Evolutionary conservation across 202 grass and related monocot species (phyloP).

Genomic region (Alloteropsis angusta): DNA sequence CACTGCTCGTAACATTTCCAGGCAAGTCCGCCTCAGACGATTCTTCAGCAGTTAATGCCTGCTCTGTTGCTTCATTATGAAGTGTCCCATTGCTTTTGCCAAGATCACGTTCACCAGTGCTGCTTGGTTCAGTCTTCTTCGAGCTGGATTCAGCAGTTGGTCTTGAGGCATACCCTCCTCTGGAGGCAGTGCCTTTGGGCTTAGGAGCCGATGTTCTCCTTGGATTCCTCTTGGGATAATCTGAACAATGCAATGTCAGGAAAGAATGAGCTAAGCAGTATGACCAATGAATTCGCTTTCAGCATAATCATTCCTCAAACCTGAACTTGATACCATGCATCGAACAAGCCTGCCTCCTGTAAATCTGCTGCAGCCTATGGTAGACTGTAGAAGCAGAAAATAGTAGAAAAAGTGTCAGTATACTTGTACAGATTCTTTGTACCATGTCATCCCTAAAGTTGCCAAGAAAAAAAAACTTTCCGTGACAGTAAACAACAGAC

Average conservation of each 20-base stretch:
- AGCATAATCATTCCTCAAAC: slow-evolving; percentile 27
- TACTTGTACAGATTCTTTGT: not conserved
- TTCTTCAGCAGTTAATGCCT: not conserved
- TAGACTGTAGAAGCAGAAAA: slow-evolving; percentile 34
- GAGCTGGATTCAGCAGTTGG: slow-evolving; percentile 29
- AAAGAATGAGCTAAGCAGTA: slow-evolving; percentile 14
- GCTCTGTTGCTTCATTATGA: not conserved
- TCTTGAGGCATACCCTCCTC: slow-evolving; percentile 43
- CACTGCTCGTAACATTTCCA: slow-evolving; percentile 1
- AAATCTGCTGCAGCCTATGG: slow-evolving; percentile 32
- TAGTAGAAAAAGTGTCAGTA: not conserved
- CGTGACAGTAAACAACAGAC: not conserved
- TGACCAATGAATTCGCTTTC: not conserved
- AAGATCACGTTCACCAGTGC: slow-evolving; percentile 5
- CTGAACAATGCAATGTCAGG: slow-evolving; percentile 33
- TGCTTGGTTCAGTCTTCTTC: slow-evolving; percentile 37
- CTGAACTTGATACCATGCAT: slow-evolving; percentile 56
- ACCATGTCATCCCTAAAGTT: not conserved
- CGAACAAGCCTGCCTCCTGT: slow-evolving; percentile 37
- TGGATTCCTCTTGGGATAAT: slow-evolving; percentile 47
- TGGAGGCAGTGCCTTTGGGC: slow-evolving; percentile 36
- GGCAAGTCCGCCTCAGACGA: slow-evolving; percentile 1
- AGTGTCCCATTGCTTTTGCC: slow-evolving; percentile 9
- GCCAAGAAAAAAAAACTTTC: not conserved
- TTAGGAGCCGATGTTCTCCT: slow-evolving; percentile 40